Percentiles rank a stretch among this genome's conserved stretches.
phyloP scores from a whole-genome alignment of 495 filamentous ascomycete species.

The Aspergillus egyptiacus region DNA sequence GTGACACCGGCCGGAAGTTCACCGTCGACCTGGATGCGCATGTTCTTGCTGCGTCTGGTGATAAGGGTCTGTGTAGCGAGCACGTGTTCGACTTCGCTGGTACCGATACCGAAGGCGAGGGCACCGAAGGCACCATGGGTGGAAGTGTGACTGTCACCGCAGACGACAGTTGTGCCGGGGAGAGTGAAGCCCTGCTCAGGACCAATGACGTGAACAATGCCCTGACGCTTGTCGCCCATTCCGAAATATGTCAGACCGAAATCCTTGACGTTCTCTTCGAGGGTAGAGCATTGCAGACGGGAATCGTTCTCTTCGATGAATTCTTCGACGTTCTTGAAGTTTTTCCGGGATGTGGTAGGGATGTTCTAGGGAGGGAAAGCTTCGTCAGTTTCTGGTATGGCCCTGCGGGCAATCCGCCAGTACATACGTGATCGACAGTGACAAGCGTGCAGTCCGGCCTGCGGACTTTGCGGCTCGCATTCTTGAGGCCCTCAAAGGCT shows the following conservation, averaged over 20 bases:
- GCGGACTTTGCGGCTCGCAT: conserved; percentile 79
- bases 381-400: conserved; percentile 4
- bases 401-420: not conserved
- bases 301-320: conserved; percentile 96
- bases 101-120: conserved; percentile 95
- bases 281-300: conserved; percentile 83
- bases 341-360: conserved; percentile 81
- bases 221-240: conserved; percentile 91
- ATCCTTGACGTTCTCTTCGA: conserved; percentile 95
- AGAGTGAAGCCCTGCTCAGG: conserved; percentile 99
- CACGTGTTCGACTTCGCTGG: conserved; percentile 97
- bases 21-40: conserved; percentile 93
- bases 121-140: conserved; percentile 96
- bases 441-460: conserved; percentile 94
- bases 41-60: conserved; percentile 94
- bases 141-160: conserved; percentile 95
- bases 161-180: conserved; percentile 94
- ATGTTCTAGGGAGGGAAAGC: conserved; percentile 67
- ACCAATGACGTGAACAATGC: conserved; percentile 98
- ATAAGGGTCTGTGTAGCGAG: conserved; percentile 93
- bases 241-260: conserved; percentile 98
- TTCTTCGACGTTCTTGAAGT: conserved; percentile 72
- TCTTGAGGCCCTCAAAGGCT: conserved; percentile 93
- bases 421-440: conserved; percentile 90
- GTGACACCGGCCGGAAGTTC: conserved; percentile 86